phyloP scores from a whole-genome alignment of 495 filamentous ascomycete genomes.

The Thermochaetoides thermophila region DNA sequence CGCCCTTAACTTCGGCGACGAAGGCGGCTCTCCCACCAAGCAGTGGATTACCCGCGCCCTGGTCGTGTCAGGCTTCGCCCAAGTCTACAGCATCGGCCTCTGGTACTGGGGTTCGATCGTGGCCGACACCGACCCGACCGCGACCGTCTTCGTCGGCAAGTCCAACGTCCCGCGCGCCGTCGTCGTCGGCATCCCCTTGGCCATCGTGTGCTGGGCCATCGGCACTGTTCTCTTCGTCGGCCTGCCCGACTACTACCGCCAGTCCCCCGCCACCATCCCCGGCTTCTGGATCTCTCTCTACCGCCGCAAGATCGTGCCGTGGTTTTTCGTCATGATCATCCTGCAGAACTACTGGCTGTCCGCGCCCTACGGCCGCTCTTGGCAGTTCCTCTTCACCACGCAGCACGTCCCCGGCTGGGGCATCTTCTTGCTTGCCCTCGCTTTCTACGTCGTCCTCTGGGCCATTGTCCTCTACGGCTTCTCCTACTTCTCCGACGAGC shows the following conservation, averaged over 20 bases:
- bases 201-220: constrained; percentile 36
- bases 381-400: constrained; percentile 44
- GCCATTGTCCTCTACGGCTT: constrained; percentile 32
- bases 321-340: constrained; percentile 46
- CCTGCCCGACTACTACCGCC: constrained; percentile 51
- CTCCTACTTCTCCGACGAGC: constrained; percentile 33
- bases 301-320: constrained; percentile 44
- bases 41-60: constrained; percentile 52
- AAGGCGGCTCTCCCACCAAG: constrained; percentile 44
- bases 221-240: constrained; percentile 38
- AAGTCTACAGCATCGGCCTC: constrained; percentile 46
- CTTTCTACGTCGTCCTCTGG: constrained; percentile 50
- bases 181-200: constrained; percentile 34
- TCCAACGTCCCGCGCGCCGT: constrained; percentile 24
- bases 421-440: constrained; percentile 35
- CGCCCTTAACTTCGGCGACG: constrained; percentile 52
- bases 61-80: constrained; percentile 47
- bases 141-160: constrained; percentile 12
- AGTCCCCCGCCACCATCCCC: constrained; percentile 52
- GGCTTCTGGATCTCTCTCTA: constrained; percentile 40
- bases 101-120: constrained; percentile 50
- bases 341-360: constrained; percentile 56
- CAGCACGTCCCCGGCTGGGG: constrained; percentile 37
- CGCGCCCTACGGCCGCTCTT: constrained; percentile 46
- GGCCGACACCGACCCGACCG: constrained; percentile 15